Conservation (phyloP, 2,329 filamentous ascomycete species). For the Apiospora malaysiana region DNA sequence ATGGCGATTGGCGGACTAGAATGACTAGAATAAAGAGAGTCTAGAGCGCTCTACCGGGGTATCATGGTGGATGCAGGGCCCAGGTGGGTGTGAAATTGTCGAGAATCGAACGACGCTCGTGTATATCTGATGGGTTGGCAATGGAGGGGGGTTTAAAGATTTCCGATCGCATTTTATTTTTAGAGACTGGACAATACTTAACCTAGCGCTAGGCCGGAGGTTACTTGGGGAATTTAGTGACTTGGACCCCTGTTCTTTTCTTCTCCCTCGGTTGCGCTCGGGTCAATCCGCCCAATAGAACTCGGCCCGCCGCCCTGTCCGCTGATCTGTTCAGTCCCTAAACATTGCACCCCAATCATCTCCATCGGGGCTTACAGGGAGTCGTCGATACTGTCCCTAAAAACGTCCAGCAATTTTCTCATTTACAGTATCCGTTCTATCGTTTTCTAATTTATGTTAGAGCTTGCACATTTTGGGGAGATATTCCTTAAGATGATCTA, state of each 20-base stretch:
- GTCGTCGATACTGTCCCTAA: too few species aligned
- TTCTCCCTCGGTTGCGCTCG: background rate
- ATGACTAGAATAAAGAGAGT: too few species aligned
- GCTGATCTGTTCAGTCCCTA: too few species aligned
- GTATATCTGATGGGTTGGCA: background rate
- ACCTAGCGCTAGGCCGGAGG: background rate
- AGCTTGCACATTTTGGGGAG: too few species aligned
- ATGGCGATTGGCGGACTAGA: background rate
- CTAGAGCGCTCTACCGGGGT: background rate
- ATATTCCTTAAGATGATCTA: too few species aligned
- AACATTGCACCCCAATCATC: too few species aligned
- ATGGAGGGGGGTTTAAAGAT: background rate
- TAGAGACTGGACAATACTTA: background rate
- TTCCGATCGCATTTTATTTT: background rate
- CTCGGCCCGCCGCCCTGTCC: too few species aligned
- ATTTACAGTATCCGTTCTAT: too few species aligned
- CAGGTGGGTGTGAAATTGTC: background rate
- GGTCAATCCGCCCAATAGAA: too few species aligned
- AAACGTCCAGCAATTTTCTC: too few species aligned
- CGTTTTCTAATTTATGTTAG: too few species aligned
- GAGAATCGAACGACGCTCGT: slow-evolving; percentile 3
- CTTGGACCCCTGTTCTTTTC: slow-evolving; percentile 3
- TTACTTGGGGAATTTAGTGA: background rate
- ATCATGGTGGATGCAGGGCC: background rate
- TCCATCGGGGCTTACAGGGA: too few species aligned